Base-by-base conservation (phyloP, 208 protist species). In the Crithidia acanthocephali region DNA sequence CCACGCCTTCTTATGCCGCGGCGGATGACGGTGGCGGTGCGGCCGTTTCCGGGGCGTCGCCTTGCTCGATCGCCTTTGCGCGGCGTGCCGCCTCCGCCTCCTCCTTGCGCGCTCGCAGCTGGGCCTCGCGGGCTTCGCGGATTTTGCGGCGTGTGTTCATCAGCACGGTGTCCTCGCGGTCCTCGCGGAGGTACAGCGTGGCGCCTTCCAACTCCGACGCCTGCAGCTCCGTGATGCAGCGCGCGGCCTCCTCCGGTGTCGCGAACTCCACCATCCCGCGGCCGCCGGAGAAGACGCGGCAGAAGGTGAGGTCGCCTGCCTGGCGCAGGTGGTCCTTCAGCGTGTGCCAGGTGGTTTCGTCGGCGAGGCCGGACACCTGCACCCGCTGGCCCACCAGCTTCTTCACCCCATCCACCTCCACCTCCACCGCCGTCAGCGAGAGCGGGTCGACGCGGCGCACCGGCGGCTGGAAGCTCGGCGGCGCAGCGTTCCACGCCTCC, bases 301-400 rank as follows among this genome's bases (percentile, higher is more conserved):
- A 94, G 64, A 94, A 93, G 11, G 80, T 88, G 23, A 95, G 84
- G 70, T 96, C 87, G 35, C 84, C 91, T 5, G 88, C 86, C 63
- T 95, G 84, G 2, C 87, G 86, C 48, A 97, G 80, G 72, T 97
- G 91, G 64, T 96, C 92, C 76, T 97, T 97, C 33, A 97, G 67
- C 20, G 84, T 92, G 47, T 95, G 91, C 94, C 94, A 97, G 8
- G 85, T 90, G 1, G 91, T 96, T 23, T 91, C 85, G 48, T 94
- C 90, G 18, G 90, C 81, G 6, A 97, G 81, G 18, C 90, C 90
- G 8, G 84, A 84, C 28, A 97, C 81, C 58, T 91, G 89, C 28
- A 97, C 88, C 15, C 90, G 77, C 75, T 94, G 88, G 4, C 93
- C 93, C 5, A 96, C 91, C 20, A 96, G 82, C 68, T 96, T 96